Conservation (phyloP, 2,329 filamentous ascomycete species). For the Neonectria sp. region DNA sequence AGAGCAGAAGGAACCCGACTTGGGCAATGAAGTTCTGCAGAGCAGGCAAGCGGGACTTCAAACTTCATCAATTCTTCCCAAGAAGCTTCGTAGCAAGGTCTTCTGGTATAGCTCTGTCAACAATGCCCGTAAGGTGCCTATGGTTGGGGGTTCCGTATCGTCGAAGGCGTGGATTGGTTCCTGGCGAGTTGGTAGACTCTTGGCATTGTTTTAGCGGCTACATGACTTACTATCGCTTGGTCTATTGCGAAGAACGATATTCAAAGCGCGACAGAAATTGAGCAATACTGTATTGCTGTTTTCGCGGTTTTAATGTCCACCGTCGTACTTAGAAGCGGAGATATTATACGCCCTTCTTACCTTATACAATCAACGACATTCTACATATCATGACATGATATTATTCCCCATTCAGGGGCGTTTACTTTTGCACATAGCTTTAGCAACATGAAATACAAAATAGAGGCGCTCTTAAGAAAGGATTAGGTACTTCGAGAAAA, state of each 20-base stretch:
- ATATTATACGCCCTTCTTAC: neutral
- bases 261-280: slow-evolving; percentile 17
- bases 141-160: slow-evolving; percentile 25
- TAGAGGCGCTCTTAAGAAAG: too few species aligned
- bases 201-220: neutral
- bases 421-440: too few species aligned
- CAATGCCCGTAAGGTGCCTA: slow-evolving; percentile 2
- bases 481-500: too few species aligned
- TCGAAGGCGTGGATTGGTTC: slow-evolving; percentile 15
- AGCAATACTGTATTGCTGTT: neutral
- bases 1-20: too few species aligned
- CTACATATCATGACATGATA: too few species aligned
- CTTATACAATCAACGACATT: neutral
- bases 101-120: slow-evolving; percentile 1
- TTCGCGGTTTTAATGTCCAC: neutral
- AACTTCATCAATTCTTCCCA: slow-evolving; percentile 20
- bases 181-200: neutral
- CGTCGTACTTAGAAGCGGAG: neutral
- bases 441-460: too few species aligned
- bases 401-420: too few species aligned
- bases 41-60: slow-evolving; percentile 9
- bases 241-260: slow-evolving; percentile 12
- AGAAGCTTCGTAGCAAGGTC: slow-evolving; percentile 20
- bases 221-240: slow-evolving; percentile 9
- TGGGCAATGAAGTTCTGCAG: too few species aligned